Conservation (phyloP, 148 eudicot genomes). For the Arbutus unedo region DNA sequence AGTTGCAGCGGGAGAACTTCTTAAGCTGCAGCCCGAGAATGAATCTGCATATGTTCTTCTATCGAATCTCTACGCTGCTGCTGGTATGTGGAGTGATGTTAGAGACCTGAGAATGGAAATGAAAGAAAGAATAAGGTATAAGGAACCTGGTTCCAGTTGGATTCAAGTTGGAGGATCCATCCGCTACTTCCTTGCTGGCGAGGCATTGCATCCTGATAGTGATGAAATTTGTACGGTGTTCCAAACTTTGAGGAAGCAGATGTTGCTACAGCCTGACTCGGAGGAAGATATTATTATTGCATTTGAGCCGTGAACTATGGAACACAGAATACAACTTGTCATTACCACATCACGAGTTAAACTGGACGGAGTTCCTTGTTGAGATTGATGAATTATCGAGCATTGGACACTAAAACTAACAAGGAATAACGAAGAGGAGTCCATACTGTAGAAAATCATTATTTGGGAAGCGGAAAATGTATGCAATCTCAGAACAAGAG, state of each 20-base stretch:
- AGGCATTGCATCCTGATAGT: conserved; percentile 37
- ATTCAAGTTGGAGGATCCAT: conserved; percentile 45
- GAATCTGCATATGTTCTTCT: conserved; percentile 59
- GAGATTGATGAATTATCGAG: neutral
- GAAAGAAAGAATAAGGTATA: conserved; percentile 39
- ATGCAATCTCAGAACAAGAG: no score
- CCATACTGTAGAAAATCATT: no score
- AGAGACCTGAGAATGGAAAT: conserved; percentile 44
- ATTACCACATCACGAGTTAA: neutral
- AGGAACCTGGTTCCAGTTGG: conserved; percentile 63
- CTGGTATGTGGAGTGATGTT: conserved; percentile 43
- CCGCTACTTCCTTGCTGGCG: conserved; percentile 40
- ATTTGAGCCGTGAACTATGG: conserved; percentile 7
- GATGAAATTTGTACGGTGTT: conserved; percentile 31
- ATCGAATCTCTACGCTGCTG: conserved; percentile 45
- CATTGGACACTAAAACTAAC: neutral
- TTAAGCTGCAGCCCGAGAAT: conserved; percentile 52
- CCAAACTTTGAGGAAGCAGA: conserved; percentile 32
- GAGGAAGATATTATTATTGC: conserved; percentile 23
- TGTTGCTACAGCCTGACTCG: conserved; percentile 23
- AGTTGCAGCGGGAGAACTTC: conserved; percentile 47
- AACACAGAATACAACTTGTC: neutral
- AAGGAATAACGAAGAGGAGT: no score
- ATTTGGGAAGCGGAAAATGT: no score
- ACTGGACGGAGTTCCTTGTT: neutral